Conservation (phyloP, 2,329 filamentous ascomycete genomes). For the Phialemonium atrogriseum region DNA sequence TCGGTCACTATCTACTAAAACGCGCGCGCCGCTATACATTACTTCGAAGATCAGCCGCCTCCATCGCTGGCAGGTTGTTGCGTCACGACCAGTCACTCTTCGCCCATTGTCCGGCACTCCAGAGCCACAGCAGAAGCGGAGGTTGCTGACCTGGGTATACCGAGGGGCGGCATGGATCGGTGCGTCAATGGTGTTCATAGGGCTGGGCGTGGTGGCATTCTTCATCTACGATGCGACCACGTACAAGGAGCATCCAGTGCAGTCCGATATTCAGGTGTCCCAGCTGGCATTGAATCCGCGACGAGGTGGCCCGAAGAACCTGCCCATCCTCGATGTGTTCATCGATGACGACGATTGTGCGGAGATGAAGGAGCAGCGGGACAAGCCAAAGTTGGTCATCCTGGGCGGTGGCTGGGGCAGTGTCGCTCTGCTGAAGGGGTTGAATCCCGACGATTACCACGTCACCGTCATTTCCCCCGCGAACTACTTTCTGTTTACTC, state of each 20-base stretch:
- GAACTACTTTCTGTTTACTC: conserved; percentile 97
- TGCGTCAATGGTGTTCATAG: conserved; percentile 63
- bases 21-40: too few species aligned
- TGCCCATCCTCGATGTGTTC: conserved; percentile 80
- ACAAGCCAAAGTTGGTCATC: conserved; percentile 89
- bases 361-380: conserved; percentile 60
- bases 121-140: conserved; percentile 38
- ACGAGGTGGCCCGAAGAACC: conserved; percentile 84
- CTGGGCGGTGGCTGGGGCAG: conserved; percentile 93
- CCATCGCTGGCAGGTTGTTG: too few species aligned
- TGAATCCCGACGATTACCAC: conserved; percentile 89
- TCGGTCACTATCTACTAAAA: too few species aligned
- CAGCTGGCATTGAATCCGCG: conserved; percentile 73
- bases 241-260: conserved; percentile 63
- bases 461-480: conserved; percentile 90
- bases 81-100: too few species aligned
- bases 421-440: conserved; percentile 80
- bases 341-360: conserved; percentile 82
- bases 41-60: too few species aligned
- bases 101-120: conserved; percentile 44
- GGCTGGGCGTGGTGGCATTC: conserved; percentile 67
- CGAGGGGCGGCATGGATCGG: conserved; percentile 65
- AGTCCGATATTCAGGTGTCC: conserved; percentile 73
- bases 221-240: conserved; percentile 92
- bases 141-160: conserved; percentile 52